Conservation (phyloP, 1,284 basidiomycete species). For the Pholiota adiposa region DNA sequence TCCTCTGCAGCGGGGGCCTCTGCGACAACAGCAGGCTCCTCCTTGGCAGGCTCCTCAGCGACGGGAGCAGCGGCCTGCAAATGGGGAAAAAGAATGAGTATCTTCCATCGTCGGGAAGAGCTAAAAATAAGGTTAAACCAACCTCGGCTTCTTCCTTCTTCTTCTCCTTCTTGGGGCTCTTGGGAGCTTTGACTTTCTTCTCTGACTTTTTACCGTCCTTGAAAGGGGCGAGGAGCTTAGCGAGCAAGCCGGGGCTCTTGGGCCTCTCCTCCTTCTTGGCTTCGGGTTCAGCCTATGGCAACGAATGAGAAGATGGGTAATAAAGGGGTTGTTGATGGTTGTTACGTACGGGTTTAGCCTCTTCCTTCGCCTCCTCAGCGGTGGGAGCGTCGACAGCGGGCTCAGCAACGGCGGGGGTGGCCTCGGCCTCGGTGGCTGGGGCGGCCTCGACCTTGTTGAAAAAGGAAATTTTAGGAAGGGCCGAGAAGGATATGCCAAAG, state of each 20-base stretch:
- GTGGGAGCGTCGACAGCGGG: conserved; percentile 35
- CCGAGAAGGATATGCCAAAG: conserved; percentile 15
- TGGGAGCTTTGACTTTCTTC: conserved; percentile 66
- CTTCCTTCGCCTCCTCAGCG: conserved; percentile 51
- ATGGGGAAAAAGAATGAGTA: conserved; percentile 1
- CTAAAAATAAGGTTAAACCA: conserved; percentile 7
- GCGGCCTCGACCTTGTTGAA: conserved; percentile 35
- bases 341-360: conserved; percentile 62
- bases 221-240: conserved; percentile 77
- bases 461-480: conserved; percentile 5
- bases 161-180: conserved; percentile 74
- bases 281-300: conserved; percentile 38
- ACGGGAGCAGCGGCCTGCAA: conserved; percentile 42
- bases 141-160: conserved; percentile 59
- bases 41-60: conserved; percentile 47
- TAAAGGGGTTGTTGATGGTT: conserved; percentile 13
- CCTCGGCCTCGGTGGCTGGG: conserved; percentile 45
- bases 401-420: conserved; percentile 37
- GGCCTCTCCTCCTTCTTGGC: conserved; percentile 74
- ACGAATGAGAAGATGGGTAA: conserved; percentile 6
- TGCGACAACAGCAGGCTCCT: conserved; percentile 44
- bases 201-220: conserved; percentile 72
- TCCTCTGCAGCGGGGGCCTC: conserved; percentile 48
- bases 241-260: conserved; percentile 75
- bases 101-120: conserved; percentile 5